A percentile compares a stretch with the other conserved stretches of the same genome.
Evolutionary conservation across 768 basidiomycete genomes (phyloP).

Genomic region (Tylopilus balloui): DNA sequence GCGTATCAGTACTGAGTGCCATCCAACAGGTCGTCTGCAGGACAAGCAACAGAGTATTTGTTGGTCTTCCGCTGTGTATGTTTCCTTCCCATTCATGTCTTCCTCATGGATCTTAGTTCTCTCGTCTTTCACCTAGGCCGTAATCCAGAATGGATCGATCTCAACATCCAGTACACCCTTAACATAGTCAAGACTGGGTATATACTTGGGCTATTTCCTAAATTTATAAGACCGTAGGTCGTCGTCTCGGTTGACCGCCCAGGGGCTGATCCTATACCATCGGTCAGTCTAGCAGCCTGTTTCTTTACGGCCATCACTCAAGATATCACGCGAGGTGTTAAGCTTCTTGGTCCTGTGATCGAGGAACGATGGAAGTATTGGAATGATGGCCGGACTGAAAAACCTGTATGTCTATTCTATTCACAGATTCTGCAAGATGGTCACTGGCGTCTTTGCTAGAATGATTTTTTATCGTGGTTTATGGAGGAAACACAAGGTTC

Average conservation of each 20-base stretch:
- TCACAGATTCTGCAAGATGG: no score
- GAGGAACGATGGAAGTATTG: conserved; percentile 23
- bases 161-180: not conserved
- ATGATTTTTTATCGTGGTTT: not conserved
- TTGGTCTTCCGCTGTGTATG: conserved; percentile 47
- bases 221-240: conserved; percentile 31
- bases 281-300: not conserved
- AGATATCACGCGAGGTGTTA: conserved; percentile 3
- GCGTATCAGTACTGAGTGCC: conserved; percentile 22
- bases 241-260: not conserved
- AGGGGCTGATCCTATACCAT: not conserved
- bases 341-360: conserved; percentile 27
- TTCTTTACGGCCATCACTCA: conserved; percentile 6
- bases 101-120: not conserved
- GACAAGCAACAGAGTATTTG: conserved; percentile 32
- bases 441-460: no score
- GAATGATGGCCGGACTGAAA: conserved; percentile 28
- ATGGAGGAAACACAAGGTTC: no score
- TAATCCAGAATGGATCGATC: not conserved
- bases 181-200: not conserved
- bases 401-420: conserved; percentile 26
- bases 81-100: not conserved
- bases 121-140: no score
- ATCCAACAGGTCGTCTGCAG: conserved; percentile 37
- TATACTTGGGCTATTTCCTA: conserved; percentile 11